These are phyloP conservation scores for Tetrapisispora namnaoensis DNA, from an alignment of 805 yeast genomes.

Conservation along the genomic window DNA sequence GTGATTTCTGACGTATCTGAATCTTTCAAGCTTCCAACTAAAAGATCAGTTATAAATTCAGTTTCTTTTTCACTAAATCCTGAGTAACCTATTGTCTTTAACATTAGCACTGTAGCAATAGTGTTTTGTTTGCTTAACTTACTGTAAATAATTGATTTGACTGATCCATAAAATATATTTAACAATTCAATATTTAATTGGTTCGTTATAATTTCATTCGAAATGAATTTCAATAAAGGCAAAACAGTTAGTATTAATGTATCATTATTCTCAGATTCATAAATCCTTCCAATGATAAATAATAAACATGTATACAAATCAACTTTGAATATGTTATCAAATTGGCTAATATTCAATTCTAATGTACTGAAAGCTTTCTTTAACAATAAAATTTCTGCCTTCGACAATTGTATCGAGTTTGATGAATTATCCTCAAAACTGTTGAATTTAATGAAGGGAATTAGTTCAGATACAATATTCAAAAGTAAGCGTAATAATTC, in stretches of 20 bases:
- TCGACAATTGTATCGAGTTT: slow-evolving; percentile 4
- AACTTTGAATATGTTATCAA: slow-evolving; percentile 57
- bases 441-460: slow-evolving; percentile 50
- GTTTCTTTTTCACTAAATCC: slow-evolving; percentile 31
- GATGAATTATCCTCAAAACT: slow-evolving; percentile 10
- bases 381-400: slow-evolving; percentile 33
- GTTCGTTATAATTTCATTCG: slow-evolving; percentile 25
- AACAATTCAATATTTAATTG: slow-evolving; percentile 24
- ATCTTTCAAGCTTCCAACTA: slow-evolving; percentile 31
- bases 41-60: slow-evolving; percentile 26
- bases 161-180: slow-evolving; percentile 31
- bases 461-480: slow-evolving; percentile 46
- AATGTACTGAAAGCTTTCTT: slow-evolving; percentile 43
- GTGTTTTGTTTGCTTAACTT: slow-evolving; percentile 27
- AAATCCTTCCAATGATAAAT: slow-evolving; percentile 49
- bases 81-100: slow-evolving; percentile 31
- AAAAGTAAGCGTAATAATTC: slow-evolving; percentile 66
- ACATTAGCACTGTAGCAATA: slow-evolving; percentile 35
- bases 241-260: slow-evolving; percentile 42
- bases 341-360: slow-evolving; percentile 50
- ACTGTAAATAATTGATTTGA: slow-evolving; percentile 19
- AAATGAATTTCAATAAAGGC: slow-evolving; percentile 40
- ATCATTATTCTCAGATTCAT: slow-evolving; percentile 34
- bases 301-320: slow-evolving; percentile 69
- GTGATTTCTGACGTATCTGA: slow-evolving; percentile 34